These are phyloP conservation scores for Trifolium dubium DNA, from an alignment of 306 rosid species.

Conservation along the genomic window DNA sequence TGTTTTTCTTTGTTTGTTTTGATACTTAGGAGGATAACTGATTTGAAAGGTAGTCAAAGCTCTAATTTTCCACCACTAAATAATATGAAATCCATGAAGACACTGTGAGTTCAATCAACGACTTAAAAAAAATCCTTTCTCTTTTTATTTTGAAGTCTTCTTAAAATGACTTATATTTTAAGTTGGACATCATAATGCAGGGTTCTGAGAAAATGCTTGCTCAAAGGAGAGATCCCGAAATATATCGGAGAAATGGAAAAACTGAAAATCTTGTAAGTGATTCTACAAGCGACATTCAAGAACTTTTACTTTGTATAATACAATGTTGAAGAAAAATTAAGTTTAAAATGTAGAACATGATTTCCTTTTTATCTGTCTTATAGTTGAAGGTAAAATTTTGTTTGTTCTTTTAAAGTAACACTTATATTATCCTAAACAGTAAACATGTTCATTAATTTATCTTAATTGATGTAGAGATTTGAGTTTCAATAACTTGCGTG, in stretches of 20 bases:
- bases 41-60: conserved; percentile 57
- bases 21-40: conserved; percentile 84
- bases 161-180: conserved; percentile 28
- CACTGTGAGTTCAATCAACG: conserved; percentile 68
- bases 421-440: not conserved
- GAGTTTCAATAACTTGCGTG: conserved; percentile 76
- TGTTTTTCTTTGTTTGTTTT: conserved; percentile 28
- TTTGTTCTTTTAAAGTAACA: not conserved
- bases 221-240: conserved; percentile 65
- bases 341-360: too few relatives aligned
- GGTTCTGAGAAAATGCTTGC: conserved; percentile 70
- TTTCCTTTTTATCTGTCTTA: not conserved
- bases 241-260: conserved; percentile 64
- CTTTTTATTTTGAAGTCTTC: conserved; percentile 42
- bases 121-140: conserved; percentile 5
- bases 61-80: conserved; percentile 70
- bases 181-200: conserved; percentile 53
- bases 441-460: conserved; percentile 32
- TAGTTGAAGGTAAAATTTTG: not conserved
- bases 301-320: not conserved
- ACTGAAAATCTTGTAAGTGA: conserved; percentile 73
- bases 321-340: too few relatives aligned
- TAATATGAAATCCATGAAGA: conserved; percentile 64
- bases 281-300: conserved; percentile 27
- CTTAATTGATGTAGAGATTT: conserved; percentile 67